phyloP scores from a whole-genome alignment of 78 protist species.

The Cyanophora paradoxa region DNA sequence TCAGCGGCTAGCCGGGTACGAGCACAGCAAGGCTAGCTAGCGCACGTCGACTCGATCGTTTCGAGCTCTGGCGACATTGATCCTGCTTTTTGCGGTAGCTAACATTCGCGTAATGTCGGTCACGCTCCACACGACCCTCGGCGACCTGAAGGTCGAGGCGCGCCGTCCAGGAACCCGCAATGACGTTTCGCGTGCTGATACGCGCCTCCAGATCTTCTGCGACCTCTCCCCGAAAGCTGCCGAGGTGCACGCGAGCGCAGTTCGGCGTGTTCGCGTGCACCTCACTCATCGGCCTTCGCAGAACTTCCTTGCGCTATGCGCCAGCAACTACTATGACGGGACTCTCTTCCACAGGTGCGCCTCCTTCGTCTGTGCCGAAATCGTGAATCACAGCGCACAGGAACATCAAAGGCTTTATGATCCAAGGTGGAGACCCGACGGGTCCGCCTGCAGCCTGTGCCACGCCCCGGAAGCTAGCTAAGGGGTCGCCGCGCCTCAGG shows the following conservation, averaged over 20 bases:
- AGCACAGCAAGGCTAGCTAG: too few relatives aligned
- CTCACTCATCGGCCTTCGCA: not conserved
- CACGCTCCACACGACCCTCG: conserved; percentile 69
- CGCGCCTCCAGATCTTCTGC: not conserved
- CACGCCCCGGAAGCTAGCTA: too few relatives aligned
- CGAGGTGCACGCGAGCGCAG: not conserved
- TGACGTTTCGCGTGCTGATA: not conserved
- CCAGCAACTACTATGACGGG: conserved; percentile 71
- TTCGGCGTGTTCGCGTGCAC: too few relatives aligned
- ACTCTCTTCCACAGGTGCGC: conserved; percentile 75
- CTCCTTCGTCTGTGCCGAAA: too few relatives aligned
- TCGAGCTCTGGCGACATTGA: too few relatives aligned
- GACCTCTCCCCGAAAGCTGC: not conserved
- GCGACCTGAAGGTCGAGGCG: conserved; percentile 81
- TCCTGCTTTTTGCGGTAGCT: not conserved
- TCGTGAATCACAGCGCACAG: too few relatives aligned
- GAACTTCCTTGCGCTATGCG: conserved; percentile 11
- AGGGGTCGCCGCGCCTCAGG: too few relatives aligned
- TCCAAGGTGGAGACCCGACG: conserved; percentile 92
- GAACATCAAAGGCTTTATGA: conserved; percentile 63
- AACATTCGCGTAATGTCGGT: too few relatives aligned
- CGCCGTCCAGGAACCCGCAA: not conserved
- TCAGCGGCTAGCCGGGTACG: too few relatives aligned
- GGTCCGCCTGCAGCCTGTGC: too few relatives aligned
- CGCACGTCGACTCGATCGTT: too few relatives aligned